A percentile compares a stretch with the other conserved stretches of the same genome.
These are phyloP conservation scores for Blastobotrys chiropterorum DNA, from an alignment of 805 yeast genomes.

Conservation along the genomic window DNA sequence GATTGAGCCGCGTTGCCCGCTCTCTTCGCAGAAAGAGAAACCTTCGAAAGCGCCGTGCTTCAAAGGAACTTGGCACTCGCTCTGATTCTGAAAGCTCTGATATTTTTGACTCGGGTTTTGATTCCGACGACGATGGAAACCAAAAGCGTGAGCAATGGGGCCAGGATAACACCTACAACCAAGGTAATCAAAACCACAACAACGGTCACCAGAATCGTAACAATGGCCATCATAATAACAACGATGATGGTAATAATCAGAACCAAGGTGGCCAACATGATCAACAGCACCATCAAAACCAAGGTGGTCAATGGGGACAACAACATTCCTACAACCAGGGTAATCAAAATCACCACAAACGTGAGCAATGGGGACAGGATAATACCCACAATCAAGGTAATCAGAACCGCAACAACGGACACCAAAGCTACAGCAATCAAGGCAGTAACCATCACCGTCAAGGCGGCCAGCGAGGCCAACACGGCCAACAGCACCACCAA, in stretches of 20 bases:
- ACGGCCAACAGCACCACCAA: not conserved
- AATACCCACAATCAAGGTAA: not conserved
- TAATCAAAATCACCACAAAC: not conserved
- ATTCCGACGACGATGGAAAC: not conserved
- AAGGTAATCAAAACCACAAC: not conserved
- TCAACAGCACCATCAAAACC: not conserved
- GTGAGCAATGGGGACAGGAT: not conserved
- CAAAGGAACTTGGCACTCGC: not conserved
- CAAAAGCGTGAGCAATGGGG: not conserved
- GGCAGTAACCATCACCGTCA: too few relatives aligned
- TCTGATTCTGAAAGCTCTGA: not conserved
- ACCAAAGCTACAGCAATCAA: not conserved
- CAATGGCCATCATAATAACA: not conserved
- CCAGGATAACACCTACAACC: not conserved
- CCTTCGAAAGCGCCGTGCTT: not conserved
- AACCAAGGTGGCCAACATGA: not conserved
- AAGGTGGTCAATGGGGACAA: not conserved
- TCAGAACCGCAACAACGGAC: not conserved
- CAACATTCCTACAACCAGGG: not conserved
- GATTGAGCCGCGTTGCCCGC: not conserved
- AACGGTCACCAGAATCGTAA: not conserved
- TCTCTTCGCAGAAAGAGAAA: not conserved
- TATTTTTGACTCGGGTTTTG: not conserved
- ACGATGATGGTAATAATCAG: not conserved
- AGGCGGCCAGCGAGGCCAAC: not conserved